A percentile compares a stretch with the other conserved stretches of the same genome.
Conservation (phyloP, 106 monocot genomes). For the Chionographis japonica region DNA sequence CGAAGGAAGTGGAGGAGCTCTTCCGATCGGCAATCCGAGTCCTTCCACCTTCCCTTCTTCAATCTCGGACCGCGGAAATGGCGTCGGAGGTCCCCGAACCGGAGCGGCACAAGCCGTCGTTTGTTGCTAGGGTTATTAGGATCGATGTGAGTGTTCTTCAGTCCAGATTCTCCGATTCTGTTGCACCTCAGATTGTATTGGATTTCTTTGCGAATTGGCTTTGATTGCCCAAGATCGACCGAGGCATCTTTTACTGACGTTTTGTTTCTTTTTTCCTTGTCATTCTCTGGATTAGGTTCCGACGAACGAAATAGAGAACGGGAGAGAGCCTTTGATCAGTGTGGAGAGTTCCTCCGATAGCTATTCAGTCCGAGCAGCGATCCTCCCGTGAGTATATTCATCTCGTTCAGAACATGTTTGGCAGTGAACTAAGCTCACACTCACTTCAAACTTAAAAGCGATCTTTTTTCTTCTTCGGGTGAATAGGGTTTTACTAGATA, state of each 20-base stretch:
- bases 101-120: conserved; percentile 19
- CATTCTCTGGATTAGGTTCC: too few species aligned
- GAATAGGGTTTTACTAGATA: not conserved
- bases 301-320: not conserved
- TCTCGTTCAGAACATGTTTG: not conserved
- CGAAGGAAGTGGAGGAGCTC: too few species aligned
- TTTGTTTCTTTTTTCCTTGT: not conserved
- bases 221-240: too few species aligned
- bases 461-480: not conserved
- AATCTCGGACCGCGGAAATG: not conserved
- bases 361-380: conserved; percentile 47
- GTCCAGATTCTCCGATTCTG: not conserved
- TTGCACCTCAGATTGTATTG: not conserved
- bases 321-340: conserved; percentile 43
- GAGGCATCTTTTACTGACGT: not conserved
- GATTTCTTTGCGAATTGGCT: not conserved
- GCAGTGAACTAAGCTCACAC: not conserved
- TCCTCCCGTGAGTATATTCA: conserved; percentile 53
- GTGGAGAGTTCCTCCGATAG: conserved; percentile 15
- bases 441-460: not conserved
- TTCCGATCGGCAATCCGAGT: too few species aligned
- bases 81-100: conserved; percentile 16
- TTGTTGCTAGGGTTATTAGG: not conserved
- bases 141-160: not conserved
- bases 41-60: not conserved